These are phyloP conservation scores for Apostasia ramifera DNA, from an alignment of 106 monocot species.

Conservation along the genomic window DNA sequence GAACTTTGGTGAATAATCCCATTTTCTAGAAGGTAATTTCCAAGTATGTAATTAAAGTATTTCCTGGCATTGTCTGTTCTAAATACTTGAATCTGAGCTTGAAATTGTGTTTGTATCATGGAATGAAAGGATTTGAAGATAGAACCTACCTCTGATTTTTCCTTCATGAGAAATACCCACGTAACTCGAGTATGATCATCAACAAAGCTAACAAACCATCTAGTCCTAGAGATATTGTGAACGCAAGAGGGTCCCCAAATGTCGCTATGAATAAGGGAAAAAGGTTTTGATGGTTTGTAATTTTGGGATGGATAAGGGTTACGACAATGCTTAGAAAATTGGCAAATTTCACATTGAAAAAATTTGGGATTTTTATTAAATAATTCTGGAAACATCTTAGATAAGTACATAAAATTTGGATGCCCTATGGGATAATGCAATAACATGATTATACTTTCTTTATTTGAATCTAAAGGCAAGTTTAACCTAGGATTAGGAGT, in stretches of 20 bases:
- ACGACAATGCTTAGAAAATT: neutral
- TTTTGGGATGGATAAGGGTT: neutral
- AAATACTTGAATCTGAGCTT: neutral
- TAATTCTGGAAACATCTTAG: no score
- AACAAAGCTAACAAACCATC: conserved; percentile 4
- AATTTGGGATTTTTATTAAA: no score
- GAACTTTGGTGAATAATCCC: conserved; percentile 9
- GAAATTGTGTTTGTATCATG: conserved; percentile 3
- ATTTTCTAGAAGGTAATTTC: neutral
- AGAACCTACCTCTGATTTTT: neutral
- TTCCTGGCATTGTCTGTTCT: neutral
- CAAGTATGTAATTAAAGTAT: neutral
- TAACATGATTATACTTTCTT: neutral
- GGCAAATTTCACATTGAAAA: no score
- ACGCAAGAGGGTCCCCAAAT: neutral
- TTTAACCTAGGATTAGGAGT: no score
- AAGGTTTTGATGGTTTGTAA: neutral
- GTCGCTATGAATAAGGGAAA: neutral
- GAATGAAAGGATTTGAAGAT: conserved; percentile 4
- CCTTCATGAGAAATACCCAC: conserved; percentile 4
- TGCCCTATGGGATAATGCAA: neutral
- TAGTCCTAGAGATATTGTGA: neutral
- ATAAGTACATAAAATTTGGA: no score
- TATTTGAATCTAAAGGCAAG: neutral
- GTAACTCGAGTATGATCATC: conserved; percentile 3